Base-by-base conservation (phyloP, 495 filamentous ascomycete genomes). In the Collariella sp. region DNA sequence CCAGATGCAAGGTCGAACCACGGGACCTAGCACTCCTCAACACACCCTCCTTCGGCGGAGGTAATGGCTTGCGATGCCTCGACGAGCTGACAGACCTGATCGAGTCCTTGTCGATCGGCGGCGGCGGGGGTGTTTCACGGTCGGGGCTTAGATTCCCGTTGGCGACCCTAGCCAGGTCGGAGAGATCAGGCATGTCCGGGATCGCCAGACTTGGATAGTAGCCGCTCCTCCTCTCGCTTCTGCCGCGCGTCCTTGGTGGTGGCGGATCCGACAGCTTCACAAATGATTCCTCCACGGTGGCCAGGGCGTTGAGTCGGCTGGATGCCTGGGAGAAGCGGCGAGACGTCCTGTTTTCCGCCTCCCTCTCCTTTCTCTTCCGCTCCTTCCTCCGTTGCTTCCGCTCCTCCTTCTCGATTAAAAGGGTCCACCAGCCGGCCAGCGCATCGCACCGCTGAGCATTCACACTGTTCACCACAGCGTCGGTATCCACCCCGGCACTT, bases 401-500 rank as follows among this genome's bases (percentile, higher is more conserved):
- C 67, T 94, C 86, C 64, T 98, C 93, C 67, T 97, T 97, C 64
- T 97, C 93, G 47, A 97, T 86, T 53, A 97, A 69, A 22, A 98
- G 70, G 16, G 88, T 87, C 93, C 93, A 98, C 93, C 93, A 98
- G 10, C 93, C 93, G 44, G 90, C 90, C 35, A 98, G 72, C 10
- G 80, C 77, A 67, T 98, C 91, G 62, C 94, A 97, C 58, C 85
- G 77, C 62, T 94, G 87, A 7, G 91, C 82, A 12, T 96, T 73
- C 22, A 98, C 93, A 58, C 95, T 89, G 61, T 96, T 90, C 58
- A 97, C 90, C 19, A 98, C 88, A 50, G 86, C 77, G 62, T 98
- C 93, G 52, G 95, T 91, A 66, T 97, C 88, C 31, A 97, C 88
- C 0, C 93, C 93, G 3, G 93, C 94, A 57, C 88, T 88, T 52